Percentiles rank a stretch among this genome's conserved stretches.
These are phyloP conservation scores for Xylariaceae sp. DNA, from an alignment of 2,329 filamentous ascomycete species.

Conservation along the genomic window DNA sequence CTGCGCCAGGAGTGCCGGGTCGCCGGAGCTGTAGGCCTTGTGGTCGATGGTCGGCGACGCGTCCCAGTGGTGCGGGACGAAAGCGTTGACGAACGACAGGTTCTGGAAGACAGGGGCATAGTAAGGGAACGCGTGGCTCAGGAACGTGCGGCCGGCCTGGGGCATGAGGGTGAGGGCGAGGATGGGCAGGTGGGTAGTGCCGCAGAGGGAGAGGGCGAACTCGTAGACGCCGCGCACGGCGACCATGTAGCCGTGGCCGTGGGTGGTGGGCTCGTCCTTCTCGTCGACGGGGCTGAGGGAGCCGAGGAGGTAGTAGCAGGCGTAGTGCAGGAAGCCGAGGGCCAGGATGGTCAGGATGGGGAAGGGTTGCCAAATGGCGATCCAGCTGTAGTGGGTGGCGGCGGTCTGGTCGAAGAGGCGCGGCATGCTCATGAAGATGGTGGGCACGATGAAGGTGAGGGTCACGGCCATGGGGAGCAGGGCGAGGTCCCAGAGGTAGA, in stretches of 20 bases:
- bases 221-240: conserved; percentile 29
- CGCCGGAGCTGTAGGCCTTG: conserved; percentile 22
- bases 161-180: conserved; percentile 24
- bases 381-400: conserved; percentile 28
- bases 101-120: conserved; percentile 21
- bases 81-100: conserved; percentile 26
- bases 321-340: conserved; percentile 23
- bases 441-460: conserved; percentile 25
- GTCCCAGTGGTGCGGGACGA: conserved; percentile 23
- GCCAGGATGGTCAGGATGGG: conserved; percentile 21
- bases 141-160: conserved; percentile 17
- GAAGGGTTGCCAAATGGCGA: conserved; percentile 31
- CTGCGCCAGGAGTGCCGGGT: conserved; percentile 21
- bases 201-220: conserved; percentile 26
- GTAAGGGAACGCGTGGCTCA: conserved; percentile 21
- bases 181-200: conserved; percentile 26
- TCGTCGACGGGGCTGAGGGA: conserved; percentile 23
- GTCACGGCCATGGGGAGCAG: conserved; percentile 29
- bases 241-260: conserved; percentile 25
- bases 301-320: conserved; percentile 25
- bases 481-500: conserved; percentile 31
- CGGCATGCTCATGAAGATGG: conserved; percentile 29
- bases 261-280: conserved; percentile 23
- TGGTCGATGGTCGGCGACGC: conserved; percentile 20
- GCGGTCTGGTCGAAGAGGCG: conserved; percentile 23